Evolutionary conservation across 768 basidiomycete genomes (phyloP).

Genomic region (Nevesoporus exiguus): DNA sequence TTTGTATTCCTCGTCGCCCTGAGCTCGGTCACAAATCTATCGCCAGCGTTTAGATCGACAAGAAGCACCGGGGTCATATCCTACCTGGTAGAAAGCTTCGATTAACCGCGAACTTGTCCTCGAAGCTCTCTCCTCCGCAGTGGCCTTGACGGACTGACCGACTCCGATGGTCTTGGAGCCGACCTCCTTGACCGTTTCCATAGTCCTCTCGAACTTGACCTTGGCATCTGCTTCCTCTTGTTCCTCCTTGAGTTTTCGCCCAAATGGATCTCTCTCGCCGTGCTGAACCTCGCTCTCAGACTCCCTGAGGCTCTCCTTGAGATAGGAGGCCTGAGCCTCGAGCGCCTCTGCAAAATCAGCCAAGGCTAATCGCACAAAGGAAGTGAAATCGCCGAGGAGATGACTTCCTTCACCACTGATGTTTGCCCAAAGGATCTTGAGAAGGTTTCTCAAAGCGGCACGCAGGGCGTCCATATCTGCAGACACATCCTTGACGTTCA

Average conservation of each 20-base stretch:
- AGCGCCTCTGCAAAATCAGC: slow-evolving; percentile 64
- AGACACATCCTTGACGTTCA: slow-evolving; percentile 43
- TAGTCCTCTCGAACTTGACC: slow-evolving; percentile 59
- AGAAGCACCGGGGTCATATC: neutral
- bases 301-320: slow-evolving; percentile 51
- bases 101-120: slow-evolving; percentile 42
- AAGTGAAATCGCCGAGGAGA: slow-evolving; percentile 60
- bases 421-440: slow-evolving; percentile 52
- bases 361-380: slow-evolving; percentile 59
- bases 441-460: slow-evolving; percentile 45
- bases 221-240: slow-evolving; percentile 46
- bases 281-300: slow-evolving; percentile 57
- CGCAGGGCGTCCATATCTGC: slow-evolving; percentile 51
- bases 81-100: slow-evolving; percentile 53
- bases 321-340: slow-evolving; percentile 46
- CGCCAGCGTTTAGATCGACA: neutral
- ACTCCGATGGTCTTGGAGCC: slow-evolving; percentile 58
- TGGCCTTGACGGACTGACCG: slow-evolving; percentile 41
- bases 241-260: slow-evolving; percentile 45
- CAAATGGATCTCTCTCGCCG: slow-evolving; percentile 56
- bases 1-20: slow-evolving; percentile 57
- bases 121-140: slow-evolving; percentile 43
- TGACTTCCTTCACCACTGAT: slow-evolving; percentile 50
- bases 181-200: slow-evolving; percentile 59
- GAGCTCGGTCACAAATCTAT: slow-evolving; percentile 64